Base-by-base conservation (phyloP, 148 eudicot genomes). In the Selenicereus undatus region DNA sequence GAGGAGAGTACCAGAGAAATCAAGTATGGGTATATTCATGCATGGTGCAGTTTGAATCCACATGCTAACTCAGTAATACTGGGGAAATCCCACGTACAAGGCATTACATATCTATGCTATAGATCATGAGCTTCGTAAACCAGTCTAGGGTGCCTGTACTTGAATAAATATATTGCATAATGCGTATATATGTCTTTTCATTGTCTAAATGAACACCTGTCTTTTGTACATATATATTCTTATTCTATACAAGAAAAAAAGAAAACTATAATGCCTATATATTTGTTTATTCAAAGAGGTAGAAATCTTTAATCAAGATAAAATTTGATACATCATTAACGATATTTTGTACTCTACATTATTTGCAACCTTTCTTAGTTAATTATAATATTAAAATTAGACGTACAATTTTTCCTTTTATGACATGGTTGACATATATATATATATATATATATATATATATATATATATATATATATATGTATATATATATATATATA, bases 81-180 rank as follows among this genome's bases (percentile, higher is more conserved):
- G 68, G 68, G 29, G 27, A 13, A 8, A 64, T 64, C 5, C 22
- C 62, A 56, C 62, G 20, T 17, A 20, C 22, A 26, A 66, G 14
- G 5, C 71, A 66, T 27, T 66, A 39, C 8, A 39, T 0, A 66
- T 66, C 71, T 66, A 66, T 26, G 32, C 14, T 66, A 13, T 27
- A 27, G 71, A 66, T 66, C 71, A 27, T 27, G 71, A 66, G 71
- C 32, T 66, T 66, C 71, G 16, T 66, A 66, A 66, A 66, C 68
- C 71, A 24, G 71, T 66, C 71, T 66, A 66, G 71, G 71, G 36
- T 66, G 71, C 71, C 71, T 66, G 71, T 11, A 66, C 35, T 66
- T 66, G 71, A 26, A 66, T 66, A 20, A 66, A 11, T 66, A 66
- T 66, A 66, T 66, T 27, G 36, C 71, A 16, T 56, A 11, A 56